Evolutionary conservation across 805 yeast species (phyloP).

Genomic region (Suhomyces sp.): DNA sequence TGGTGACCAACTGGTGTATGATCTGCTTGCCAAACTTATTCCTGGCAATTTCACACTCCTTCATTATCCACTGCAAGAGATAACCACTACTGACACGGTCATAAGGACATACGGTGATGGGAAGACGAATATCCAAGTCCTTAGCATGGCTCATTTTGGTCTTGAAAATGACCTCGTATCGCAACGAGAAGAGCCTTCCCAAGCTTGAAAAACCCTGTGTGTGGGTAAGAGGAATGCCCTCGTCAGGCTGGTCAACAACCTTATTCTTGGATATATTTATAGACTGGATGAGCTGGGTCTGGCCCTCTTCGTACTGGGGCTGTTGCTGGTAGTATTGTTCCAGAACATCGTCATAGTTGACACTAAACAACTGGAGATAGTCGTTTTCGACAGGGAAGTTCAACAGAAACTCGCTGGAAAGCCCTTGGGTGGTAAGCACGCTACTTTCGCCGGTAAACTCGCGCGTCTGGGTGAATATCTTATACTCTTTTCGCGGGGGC

Average conservation of each 20-base stretch:
- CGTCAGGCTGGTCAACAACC: slow-evolving; percentile 25
- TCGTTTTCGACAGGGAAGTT: slow-evolving; percentile 37
- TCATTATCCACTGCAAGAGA: slow-evolving; percentile 50
- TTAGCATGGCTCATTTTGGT: slow-evolving; percentile 48
- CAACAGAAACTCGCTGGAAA: slow-evolving; percentile 20
- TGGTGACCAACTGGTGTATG: slow-evolving; percentile 18
- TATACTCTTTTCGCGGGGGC: slow-evolving; percentile 45
- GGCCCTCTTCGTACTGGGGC: slow-evolving; percentile 5
- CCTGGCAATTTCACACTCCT: slow-evolving; percentile 49
- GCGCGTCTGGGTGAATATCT: slow-evolving; percentile 33
- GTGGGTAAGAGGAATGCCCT: slow-evolving; percentile 43
- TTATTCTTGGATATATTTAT: slow-evolving; percentile 21
- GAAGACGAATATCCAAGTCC: slow-evolving; percentile 48
- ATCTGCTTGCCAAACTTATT: slow-evolving; percentile 30
- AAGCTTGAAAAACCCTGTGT: slow-evolving; percentile 49
- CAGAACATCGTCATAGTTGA: not conserved
- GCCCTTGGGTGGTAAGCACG: slow-evolving; percentile 26
- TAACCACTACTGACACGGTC: slow-evolving; percentile 46
- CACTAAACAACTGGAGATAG: slow-evolving; percentile 24
- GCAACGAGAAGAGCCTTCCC: slow-evolving; percentile 49
- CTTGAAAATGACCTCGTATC: slow-evolving; percentile 50
- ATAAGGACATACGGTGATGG: slow-evolving; percentile 55
- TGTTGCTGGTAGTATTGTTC: not conserved
- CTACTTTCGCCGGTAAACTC: slow-evolving; percentile 19
- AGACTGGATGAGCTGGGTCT: slow-evolving; percentile 10